A percentile compares a stretch with the other conserved stretches of the same genome.
Evolutionary conservation across 2,329 filamentous ascomycete genomes (phyloP).

Genomic region (Huntiella bhutanensis): DNA sequence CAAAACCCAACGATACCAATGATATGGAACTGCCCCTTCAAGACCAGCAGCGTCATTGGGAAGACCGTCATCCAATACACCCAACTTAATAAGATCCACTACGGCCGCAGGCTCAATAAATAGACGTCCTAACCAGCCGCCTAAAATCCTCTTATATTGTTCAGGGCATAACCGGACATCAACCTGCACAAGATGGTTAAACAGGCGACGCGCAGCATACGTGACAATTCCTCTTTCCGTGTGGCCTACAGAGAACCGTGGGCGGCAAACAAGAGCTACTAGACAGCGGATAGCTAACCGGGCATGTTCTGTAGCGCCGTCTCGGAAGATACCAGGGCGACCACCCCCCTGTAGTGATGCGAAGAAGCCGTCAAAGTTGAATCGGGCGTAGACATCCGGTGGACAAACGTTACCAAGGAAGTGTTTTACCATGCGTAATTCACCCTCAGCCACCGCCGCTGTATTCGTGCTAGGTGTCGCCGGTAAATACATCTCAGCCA

Average conservation of each 20-base stretch:
- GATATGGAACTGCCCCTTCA: background rate
- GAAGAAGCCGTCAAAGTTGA: constrained; percentile 20
- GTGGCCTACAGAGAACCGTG: too few species aligned
- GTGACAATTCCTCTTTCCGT: background rate
- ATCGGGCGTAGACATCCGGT: constrained; percentile 16
- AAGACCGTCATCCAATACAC: background rate
- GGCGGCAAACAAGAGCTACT: background rate
- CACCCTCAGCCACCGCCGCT: constrained; percentile 11
- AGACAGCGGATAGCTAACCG: constrained; percentile 16
- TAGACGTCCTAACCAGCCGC: background rate
- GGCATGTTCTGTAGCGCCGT: constrained; percentile 18
- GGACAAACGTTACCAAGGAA: constrained; percentile 19
- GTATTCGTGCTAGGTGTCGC: background rate
- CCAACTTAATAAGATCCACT: background rate
- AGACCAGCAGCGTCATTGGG: background rate
- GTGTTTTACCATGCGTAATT: constrained; percentile 18
- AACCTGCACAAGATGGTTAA: background rate
- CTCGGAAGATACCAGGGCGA: constrained; percentile 17
- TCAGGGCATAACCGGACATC: background rate
- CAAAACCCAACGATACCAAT: constrained; percentile 3
- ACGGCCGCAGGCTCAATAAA: background rate
- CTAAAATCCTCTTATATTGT: background rate
- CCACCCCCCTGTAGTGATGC: constrained; percentile 16
- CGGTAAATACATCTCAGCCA: background rate
- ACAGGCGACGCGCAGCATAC: constrained; percentile 1